Evolutionary conservation across 108 stramenopile species (phyloP).

Genomic region (Nitzschia sp.): DNA sequence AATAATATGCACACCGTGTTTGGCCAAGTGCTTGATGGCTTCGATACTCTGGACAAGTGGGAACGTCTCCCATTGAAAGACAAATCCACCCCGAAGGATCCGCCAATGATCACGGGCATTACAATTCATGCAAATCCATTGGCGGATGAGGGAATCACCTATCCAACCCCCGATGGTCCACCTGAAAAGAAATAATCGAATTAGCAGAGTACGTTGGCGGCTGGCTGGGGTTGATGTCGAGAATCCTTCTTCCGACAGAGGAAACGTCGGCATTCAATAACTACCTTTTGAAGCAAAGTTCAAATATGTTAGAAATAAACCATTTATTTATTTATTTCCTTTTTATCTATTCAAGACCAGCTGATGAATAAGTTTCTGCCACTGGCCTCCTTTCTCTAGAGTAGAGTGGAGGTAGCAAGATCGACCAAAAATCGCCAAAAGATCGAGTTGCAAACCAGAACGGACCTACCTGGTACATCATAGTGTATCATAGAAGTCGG

Average conservation of each 20-base stretch:
- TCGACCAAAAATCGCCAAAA: no score
- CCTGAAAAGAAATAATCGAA: conserved; percentile 59
- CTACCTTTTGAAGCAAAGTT: background rate
- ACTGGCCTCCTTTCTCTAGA: no score
- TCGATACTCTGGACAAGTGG: conserved; percentile 93
- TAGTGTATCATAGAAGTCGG: no score
- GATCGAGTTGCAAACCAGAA: no score
- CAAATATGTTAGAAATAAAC: background rate
- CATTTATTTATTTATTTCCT: no score
- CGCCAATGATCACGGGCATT: conserved; percentile 81
- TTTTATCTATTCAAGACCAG: no score
- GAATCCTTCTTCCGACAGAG: no score
- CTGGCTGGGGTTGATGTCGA: no score
- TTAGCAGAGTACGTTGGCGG: no score
- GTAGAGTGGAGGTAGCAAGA: no score
- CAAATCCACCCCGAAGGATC: conserved; percentile 83
- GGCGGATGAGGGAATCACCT: conserved; percentile 85
- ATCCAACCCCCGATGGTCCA: conserved; percentile 75
- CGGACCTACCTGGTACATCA: no score
- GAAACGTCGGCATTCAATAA: background rate
- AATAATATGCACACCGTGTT: conserved; percentile 97
- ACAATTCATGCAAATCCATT: conserved; percentile 98
- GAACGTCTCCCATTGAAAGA: conserved; percentile 90
- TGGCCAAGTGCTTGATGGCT: conserved; percentile 93
- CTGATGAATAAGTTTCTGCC: no score